phyloP scores from a whole-genome alignment of 116 monocot species.

The Cymodocea nodosa region DNA sequence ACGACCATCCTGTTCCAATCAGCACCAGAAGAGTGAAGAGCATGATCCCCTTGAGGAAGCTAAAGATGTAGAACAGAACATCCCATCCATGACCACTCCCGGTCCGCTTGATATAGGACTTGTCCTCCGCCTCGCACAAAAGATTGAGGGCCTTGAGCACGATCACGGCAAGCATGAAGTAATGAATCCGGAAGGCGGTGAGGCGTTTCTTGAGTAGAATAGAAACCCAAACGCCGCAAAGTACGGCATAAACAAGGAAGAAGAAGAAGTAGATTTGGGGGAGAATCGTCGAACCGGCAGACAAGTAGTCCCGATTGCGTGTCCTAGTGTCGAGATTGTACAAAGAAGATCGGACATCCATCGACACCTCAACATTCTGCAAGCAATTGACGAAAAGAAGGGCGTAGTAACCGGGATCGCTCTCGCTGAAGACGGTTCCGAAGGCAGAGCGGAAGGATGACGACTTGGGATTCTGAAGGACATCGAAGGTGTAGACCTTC shows the following conservation, averaged over 20 bases:
- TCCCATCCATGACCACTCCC: constrained; percentile 58
- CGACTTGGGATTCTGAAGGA: not conserved
- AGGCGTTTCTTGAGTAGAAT: constrained; percentile 16
- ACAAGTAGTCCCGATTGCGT: constrained; percentile 29
- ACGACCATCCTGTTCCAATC: constrained; percentile 57
- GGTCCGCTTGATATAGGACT: constrained; percentile 29
- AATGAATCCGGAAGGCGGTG: constrained; percentile 32
- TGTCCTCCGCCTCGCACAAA: constrained; percentile 39
- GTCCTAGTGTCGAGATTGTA: constrained; percentile 27
- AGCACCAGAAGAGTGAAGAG: constrained; percentile 52
- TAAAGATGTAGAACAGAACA: constrained; percentile 56
- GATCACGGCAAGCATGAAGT: constrained; percentile 44
- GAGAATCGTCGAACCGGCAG: constrained; percentile 28
- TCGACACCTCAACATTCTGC: constrained; percentile 16
- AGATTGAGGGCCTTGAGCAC: constrained; percentile 32
- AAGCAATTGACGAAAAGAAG: constrained; percentile 51
- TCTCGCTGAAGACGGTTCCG: constrained; percentile 8
- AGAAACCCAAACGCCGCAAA: constrained; percentile 24
- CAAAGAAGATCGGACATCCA: constrained; percentile 36
- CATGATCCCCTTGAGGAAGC: constrained; percentile 41
- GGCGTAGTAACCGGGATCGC: constrained; percentile 35
- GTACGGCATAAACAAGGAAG: constrained; percentile 26
- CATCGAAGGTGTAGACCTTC: constrained; percentile 11
- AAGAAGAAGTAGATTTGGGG: constrained; percentile 25
- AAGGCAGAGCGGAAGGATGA: constrained; percentile 5